A percentile compares a stretch with the other conserved stretches of the same genome.
phyloP scores from a whole-genome alignment of 2,329 filamentous ascomycete genomes.

The Epichloe glyceriae region DNA sequence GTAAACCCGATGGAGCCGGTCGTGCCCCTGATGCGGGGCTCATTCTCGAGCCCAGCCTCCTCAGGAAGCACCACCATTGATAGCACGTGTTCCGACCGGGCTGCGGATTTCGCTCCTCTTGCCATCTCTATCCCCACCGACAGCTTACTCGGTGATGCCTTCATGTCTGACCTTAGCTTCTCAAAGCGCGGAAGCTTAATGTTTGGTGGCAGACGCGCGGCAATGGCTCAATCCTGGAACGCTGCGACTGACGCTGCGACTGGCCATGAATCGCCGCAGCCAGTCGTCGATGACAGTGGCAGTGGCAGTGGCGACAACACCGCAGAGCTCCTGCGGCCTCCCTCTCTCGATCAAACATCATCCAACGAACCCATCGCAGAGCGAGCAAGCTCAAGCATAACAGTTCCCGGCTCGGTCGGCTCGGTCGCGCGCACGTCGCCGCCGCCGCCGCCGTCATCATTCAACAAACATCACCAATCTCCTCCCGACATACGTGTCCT shows the following conservation, averaged over 20 bases:
- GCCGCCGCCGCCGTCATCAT: not conserved
- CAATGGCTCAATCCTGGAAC: not conserved
- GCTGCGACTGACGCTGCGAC: not conserved
- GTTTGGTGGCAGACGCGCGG: conserved; percentile 34
- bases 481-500: conserved; percentile 39
- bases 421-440: not conserved
- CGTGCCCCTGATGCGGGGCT: conserved; percentile 15
- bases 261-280: not conserved
- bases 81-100: conserved; percentile 13
- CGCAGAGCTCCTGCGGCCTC: conserved; percentile 3
- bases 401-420: conserved; percentile 4
- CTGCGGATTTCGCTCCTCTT: conserved; percentile 35
- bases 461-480: conserved; percentile 5
- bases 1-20: conserved; percentile 8
- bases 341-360: conserved; percentile 5
- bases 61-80: conserved; percentile 8
- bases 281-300: not conserved
- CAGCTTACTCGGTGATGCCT: conserved; percentile 43
- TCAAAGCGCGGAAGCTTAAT: conserved; percentile 53
- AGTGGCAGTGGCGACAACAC: not conserved
- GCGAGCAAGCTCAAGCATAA: not conserved
- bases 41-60: conserved; percentile 10
- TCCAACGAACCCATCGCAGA: not conserved
- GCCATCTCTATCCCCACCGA: conserved; percentile 44
- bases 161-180: conserved; percentile 43